Base-by-base conservation (phyloP, 441 rosid genomes). In the Erodium trifolium region DNA sequence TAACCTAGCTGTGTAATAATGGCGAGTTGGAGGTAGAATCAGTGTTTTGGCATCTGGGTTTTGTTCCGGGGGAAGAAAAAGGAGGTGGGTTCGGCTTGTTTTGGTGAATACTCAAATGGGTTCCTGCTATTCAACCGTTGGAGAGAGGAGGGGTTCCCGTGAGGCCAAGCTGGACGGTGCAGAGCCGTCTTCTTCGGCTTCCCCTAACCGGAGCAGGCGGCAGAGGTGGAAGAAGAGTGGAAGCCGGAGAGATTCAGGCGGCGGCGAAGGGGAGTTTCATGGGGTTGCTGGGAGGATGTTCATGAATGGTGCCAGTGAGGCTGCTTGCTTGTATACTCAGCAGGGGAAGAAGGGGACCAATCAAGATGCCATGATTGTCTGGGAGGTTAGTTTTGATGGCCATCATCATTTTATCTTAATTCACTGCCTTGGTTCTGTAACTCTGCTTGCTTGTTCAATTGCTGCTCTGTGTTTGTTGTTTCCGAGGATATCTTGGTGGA, bases 311-410 rank as follows among this genome's bases (percentile, higher is more conserved):
- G 80, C 90, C 62, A 55, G 73, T 78, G 74, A 78, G 29, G 71
- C 57, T 60, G 85, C 89, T 45, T 82, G 89, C 86, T 79, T 88
- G 77, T 76, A 88, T 65, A 86, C 93, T 10, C 93, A 88, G 45
- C 93, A 88, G 77, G 93, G 93, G 59, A 88, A 81, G 76, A 88
- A 88, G 76, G 93, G 93, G 43, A 86, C 87, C 73, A 88, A 86
- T 72, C 93, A 88, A 76, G 93, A 88, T 72, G 86, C 90, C 70
- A 88, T 88, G 90, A 76, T 88, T 55, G 87, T 84, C 72, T 88
- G 86, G 83, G 87, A 88, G 93, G 93, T 88, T 72, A 5, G 81
- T 72, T 41, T 65, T 31, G 2, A 16, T 43, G 1, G 1, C 23
- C 41, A 12, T 41, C 37, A 17, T 37, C 51, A 37, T 47, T 60